These are phyloP conservation scores for Bryum argenteum DNA, from an alignment of 225 moss, liverwort and hornwort genomes.

Conservation along the genomic window DNA sequence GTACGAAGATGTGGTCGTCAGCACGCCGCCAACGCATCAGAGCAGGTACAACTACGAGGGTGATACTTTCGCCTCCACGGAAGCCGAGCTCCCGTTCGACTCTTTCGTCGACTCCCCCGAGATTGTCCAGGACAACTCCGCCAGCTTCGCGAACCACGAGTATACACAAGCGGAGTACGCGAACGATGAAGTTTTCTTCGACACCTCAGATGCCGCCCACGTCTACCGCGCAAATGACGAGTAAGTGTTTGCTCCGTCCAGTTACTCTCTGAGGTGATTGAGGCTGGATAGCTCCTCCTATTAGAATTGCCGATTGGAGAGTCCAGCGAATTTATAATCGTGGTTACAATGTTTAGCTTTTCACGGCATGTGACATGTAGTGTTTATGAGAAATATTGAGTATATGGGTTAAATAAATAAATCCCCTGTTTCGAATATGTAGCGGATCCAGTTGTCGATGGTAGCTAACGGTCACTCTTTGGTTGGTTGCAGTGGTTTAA, in stretches of 20 bases:
- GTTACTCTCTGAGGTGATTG: background rate
- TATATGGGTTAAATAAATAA: no score
- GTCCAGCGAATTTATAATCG: background rate
- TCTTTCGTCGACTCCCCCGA: slow-evolving; percentile 41
- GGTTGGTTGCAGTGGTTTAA: slow-evolving; percentile 22
- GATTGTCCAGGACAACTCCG: slow-evolving; percentile 4
- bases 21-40: fast-evolving
- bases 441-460: no score
- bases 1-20: background rate
- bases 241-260: background rate
- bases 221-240: slow-evolving; percentile 27
- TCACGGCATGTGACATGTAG: no score
- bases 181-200: slow-evolving; percentile 37
- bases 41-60: background rate
- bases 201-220: slow-evolving; percentile 31
- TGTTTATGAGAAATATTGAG: no score
- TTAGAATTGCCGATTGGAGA: no score
- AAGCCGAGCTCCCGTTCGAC: background rate
- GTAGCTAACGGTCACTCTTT: no score
- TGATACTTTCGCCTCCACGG: background rate
- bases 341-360: background rate
- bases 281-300: background rate
- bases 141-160: slow-evolving; percentile 17
- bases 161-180: slow-evolving; percentile 8
- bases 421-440: no score